Conservation (phyloP, 495 filamentous ascomycete species). For the Neurospora terricola region DNA sequence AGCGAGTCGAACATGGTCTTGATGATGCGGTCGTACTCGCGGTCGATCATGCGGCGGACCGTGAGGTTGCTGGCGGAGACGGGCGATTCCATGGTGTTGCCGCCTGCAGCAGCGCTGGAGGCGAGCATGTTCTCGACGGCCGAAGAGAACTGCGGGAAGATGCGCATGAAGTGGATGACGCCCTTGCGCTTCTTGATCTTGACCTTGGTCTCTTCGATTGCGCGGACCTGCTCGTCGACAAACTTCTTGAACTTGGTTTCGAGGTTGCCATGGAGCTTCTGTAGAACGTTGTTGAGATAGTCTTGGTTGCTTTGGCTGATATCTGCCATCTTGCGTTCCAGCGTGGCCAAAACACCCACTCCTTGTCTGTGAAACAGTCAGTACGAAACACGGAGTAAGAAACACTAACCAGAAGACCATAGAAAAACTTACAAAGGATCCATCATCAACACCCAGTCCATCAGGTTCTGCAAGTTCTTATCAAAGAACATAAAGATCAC, state of each 20-base stretch:
- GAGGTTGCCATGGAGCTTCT: slow-evolving; percentile 69
- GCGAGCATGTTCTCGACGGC: slow-evolving; percentile 76
- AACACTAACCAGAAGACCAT: background rate
- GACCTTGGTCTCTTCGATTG: slow-evolving; percentile 97
- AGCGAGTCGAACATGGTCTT: slow-evolving; percentile 95
- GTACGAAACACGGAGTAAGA: no score
- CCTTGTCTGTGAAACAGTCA: slow-evolving; percentile 53
- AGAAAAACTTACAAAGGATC: slow-evolving; percentile 65
- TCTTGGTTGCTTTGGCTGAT: slow-evolving; percentile 86
- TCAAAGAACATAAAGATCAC: slow-evolving; percentile 75
- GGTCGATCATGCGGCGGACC: slow-evolving; percentile 68
- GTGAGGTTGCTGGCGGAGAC: slow-evolving; percentile 27
- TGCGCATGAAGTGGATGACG: slow-evolving; percentile 85
- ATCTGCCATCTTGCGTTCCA: slow-evolving; percentile 66
- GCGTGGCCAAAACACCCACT: slow-evolving; percentile 71
- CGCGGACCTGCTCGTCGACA: slow-evolving; percentile 86
- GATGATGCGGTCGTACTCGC: slow-evolving; percentile 80
- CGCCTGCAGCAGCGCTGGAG: slow-evolving; percentile 22
- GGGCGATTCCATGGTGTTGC: background rate
- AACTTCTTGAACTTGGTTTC: slow-evolving; percentile 75
- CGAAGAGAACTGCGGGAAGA: slow-evolving; percentile 75
- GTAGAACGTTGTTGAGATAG: slow-evolving; percentile 68
- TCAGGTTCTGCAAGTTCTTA: slow-evolving; percentile 63
- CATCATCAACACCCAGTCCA: slow-evolving; percentile 71
- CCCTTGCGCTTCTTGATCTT: slow-evolving; percentile 98